Evolutionary conservation across 2,329 filamentous ascomycete species (phyloP), one percentile per base, ranked within the genome.

Genomic region (Exophiala spinifera): DNA sequence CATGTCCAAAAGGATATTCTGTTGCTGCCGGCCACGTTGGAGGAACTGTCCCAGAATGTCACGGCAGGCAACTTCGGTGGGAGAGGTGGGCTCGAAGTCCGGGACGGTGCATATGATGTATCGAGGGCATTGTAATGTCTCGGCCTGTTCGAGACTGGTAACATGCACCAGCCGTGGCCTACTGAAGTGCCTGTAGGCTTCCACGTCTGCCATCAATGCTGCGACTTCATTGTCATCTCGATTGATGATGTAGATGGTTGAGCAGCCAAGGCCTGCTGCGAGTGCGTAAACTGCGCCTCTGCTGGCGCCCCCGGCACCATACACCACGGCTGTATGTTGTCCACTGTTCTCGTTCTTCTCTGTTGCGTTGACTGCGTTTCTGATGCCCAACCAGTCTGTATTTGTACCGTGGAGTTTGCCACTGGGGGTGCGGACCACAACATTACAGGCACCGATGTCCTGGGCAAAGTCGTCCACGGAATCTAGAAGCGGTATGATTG

Each of bases 281-380:
- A 91, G 83, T 1, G 88, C 84, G 62, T 91, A 91, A 2, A 89
- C 80, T 1, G 87, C 86, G 2, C 87, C 87, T 53, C 88, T 79
- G 8, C 86, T 87, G 86, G 91, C 91, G 6, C 88, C 88, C 37
- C 80, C 80, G 14, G 80, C 79, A 11, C 80, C 80, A 57, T 81
- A 74, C 3, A 83, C 72, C 4, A 83, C 65, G 11, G 75, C 79
- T 31, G 28, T 10, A 25, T 1, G 75, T 79, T 1, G 76, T 79
- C 7, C 28, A 14, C 4, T 42, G 13, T n/a, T 80, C 74, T 19
- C 2, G 4, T 14, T 8, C 6, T 7, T 3, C 1, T n/a, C 10
- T 8, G 13, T 3, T 43, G 33, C 61, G 61, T 15, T 70, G 39
- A 47, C 71, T 68, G n/a, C 73, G 2, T 64, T 67, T 25, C 66